phyloP scores from a whole-genome alignment of 2,329 filamentous ascomycete species.

The Fusarium sulawesiense region DNA sequence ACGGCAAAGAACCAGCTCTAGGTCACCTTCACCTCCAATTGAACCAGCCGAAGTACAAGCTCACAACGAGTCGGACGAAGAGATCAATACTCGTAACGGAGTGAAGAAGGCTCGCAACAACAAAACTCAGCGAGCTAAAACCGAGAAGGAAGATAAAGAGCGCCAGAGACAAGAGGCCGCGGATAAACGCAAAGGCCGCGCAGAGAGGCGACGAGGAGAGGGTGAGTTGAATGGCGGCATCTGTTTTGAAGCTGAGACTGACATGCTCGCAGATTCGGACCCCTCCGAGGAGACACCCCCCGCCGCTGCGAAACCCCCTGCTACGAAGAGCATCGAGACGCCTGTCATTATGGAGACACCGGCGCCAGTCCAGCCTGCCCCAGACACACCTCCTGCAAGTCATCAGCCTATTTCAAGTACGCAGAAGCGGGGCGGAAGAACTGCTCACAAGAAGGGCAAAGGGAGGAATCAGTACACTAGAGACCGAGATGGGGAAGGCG shows the following conservation, averaged over 20 bases:
- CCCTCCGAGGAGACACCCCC: constrained; percentile 74
- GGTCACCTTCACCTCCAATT: constrained; percentile 70
- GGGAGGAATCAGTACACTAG: constrained; percentile 87
- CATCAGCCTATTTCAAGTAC: constrained; percentile 60
- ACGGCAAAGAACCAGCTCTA: constrained; percentile 84
- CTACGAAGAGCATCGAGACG: constrained; percentile 49
- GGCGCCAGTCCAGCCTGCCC: constrained; percentile 45
- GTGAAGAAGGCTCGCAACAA: constrained; percentile 71
- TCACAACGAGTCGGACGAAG: constrained; percentile 79
- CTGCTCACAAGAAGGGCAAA: constrained; percentile 73
- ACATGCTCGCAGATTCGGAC: constrained; percentile 70
- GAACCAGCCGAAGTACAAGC: constrained; percentile 60
- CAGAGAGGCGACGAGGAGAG: constrained; percentile 83
- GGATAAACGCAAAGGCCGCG: constrained; percentile 82
- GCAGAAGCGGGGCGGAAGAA: constrained; percentile 70
- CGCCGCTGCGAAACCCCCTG: constrained; percentile 52
- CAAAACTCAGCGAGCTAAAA: constrained; percentile 71
- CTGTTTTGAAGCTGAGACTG: constrained; percentile 8
- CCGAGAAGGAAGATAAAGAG: constrained; percentile 80
- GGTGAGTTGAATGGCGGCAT: constrained; percentile 62
- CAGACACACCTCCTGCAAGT: constrained; percentile 58
- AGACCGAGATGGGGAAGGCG: constrained; percentile 72
- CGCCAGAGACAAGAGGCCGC: constrained; percentile 78
- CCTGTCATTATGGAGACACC: constrained; percentile 46
- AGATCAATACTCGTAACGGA: constrained; percentile 62